Evolutionary conservation across 257 asterid genomes (phyloP).

Genomic region (Perilla frutescens): DNA sequence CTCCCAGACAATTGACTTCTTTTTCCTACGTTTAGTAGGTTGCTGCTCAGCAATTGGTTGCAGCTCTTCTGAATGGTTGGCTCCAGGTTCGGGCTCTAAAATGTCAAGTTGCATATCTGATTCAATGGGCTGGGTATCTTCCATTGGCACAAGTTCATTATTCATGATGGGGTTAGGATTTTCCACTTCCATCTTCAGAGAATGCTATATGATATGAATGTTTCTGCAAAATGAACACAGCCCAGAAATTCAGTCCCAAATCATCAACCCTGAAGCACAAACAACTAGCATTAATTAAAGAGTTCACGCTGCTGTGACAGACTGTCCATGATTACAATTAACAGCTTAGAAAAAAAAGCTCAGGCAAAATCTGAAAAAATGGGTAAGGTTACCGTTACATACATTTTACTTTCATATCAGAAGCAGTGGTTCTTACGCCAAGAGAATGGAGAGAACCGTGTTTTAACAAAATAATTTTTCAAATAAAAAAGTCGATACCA

Average conservation of each 20-base stretch:
- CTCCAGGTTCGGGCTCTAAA: slow-evolving; percentile 42
- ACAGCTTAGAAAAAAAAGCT: neutral
- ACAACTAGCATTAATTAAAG: neutral
- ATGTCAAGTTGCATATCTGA: slow-evolving; percentile 56
- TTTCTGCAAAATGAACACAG: slow-evolving; percentile 31
- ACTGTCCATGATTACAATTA: neutral
- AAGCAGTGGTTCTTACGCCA: neutral
- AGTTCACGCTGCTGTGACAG: neutral
- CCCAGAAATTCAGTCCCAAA: neutral
- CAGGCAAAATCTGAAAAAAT: neutral
- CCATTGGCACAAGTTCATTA: slow-evolving; percentile 63
- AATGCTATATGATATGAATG: slow-evolving; percentile 1
- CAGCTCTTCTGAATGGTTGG: slow-evolving; percentile 38
- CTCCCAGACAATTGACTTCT: slow-evolving; percentile 98
- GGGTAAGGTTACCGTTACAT: neutral
- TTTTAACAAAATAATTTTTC: neutral
- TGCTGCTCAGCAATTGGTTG: slow-evolving; percentile 45
- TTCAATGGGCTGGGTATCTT: slow-evolving; percentile 54
- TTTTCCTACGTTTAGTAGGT: slow-evolving; percentile 71
- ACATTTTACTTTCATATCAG: neutral
- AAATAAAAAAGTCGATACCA: neutral
- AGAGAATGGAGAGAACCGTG: neutral
- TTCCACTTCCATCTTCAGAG: slow-evolving; percentile 51
- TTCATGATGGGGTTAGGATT: slow-evolving; percentile 40
- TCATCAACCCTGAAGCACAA: neutral